Base-by-base conservation (phyloP, 768 basidiomycete species). In the Russula lepida region DNA sequence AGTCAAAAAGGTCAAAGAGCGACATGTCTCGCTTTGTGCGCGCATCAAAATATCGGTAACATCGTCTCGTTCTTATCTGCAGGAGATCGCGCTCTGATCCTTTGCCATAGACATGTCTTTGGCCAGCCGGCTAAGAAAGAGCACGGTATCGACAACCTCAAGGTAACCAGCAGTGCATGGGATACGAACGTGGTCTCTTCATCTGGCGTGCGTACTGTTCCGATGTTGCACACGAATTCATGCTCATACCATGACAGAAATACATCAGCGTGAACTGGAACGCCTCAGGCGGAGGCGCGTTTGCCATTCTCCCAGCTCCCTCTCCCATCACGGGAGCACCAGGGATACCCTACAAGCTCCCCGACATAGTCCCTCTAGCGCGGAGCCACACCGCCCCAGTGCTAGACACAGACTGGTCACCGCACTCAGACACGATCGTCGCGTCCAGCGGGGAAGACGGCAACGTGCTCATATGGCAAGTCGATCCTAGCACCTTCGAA, bases 231-330 rank as follows among this genome's bases (percentile, higher is more conserved):
- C 1, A 15, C 41, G 44, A 46, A 13, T 25, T 58, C 17, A 57
- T 57, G 41, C 27, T 62, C 21, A 59, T 28, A 48, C 13, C 23
- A 2, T 52, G n/a, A 30, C 12, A 66, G 64, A 65, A 56, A 76
- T 98, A 95, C 74, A 77, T 98, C 69, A 89, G 89, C 59, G 76
- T 98, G 54, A 98, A 98, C 80, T 98, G 93, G 92, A 91, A 92
- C 71, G 80, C 89, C 15, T 91, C 89, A 0, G 92, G 92, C 21
- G 92, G 92, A 23, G 92, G 92, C 57, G 95, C 97, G 4, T 98
- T 98, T 70, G 89, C 86, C n/a, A 86, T 99, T 70, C 78, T 97
- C 5, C 97, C 95, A 0, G 77, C 93, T 21, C 88, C 89, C 6
- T 86, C 84, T 9, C 88, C 84, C 8, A 90, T 82, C 76, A 74